These are phyloP conservation scores for Teratosphaeriaceae sp. DNA, from an alignment of 2,329 filamentous ascomycete genomes.

Conservation along the genomic window DNA sequence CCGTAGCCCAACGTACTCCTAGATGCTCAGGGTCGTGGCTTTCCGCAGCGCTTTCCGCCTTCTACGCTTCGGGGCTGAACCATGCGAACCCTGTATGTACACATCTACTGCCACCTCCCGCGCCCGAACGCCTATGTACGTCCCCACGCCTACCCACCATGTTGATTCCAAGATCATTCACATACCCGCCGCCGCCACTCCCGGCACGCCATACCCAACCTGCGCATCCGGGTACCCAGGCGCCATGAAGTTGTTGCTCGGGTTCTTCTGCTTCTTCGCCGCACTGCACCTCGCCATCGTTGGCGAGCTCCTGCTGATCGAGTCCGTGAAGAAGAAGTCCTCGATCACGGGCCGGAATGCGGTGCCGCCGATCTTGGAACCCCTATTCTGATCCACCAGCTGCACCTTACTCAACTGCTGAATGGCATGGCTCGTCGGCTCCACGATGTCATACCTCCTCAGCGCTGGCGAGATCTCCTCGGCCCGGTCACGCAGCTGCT, in stretches of 20 bases:
- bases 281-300: slow-evolving; percentile 98
- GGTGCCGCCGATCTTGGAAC: slow-evolving; percentile 61
- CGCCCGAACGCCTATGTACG: no score
- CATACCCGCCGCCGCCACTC: background rate
- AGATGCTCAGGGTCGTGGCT: no score
- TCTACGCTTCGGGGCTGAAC: no score
- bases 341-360: slow-evolving; percentile 81
- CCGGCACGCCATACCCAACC: slow-evolving; percentile 32
- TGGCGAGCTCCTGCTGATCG: slow-evolving; percentile 92
- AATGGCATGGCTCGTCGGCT: slow-evolving; percentile 61
- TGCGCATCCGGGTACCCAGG: slow-evolving; percentile 38
- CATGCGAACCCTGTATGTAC: no score
- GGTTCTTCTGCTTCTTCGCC: slow-evolving; percentile 63
- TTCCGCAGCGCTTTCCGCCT: no score
- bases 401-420: slow-evolving; percentile 74
- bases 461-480: slow-evolving; percentile 88
- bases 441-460: slow-evolving; percentile 82
- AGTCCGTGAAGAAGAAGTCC: slow-evolving; percentile 98
- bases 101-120: no score
- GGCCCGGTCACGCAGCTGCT: slow-evolving; percentile 86
- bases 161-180: no score
- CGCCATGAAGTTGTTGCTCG: slow-evolving; percentile 46
- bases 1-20: no score
- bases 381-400: slow-evolving; percentile 94
- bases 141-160: no score